Evolutionary conservation across 768 basidiomycete genomes (phyloP).

Genomic region (Kwoniella botswanensis): DNA sequence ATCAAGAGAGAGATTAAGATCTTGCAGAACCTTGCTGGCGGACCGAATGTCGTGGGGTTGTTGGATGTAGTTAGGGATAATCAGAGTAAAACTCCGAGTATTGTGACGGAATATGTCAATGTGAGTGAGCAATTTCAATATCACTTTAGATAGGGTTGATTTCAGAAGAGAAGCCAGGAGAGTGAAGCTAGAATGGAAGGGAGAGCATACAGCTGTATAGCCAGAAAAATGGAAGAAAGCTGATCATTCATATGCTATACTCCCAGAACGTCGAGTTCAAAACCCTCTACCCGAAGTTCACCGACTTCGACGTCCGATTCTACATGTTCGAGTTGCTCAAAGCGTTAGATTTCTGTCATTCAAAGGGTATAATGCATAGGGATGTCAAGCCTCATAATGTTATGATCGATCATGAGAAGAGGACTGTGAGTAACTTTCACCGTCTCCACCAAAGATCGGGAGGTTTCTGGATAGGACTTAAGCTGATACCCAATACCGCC

Average conservation of each 20-base stretch:
- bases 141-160: neutral
- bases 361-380: slow-evolving; percentile 97
- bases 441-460: neutral
- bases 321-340: slow-evolving; percentile 97
- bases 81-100: slow-evolving; percentile 89
- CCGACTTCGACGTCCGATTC: slow-evolving; percentile 91
- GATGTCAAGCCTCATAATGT: slow-evolving; percentile 99
- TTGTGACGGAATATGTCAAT: slow-evolving; percentile 97
- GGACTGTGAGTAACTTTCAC: slow-evolving; percentile 67
- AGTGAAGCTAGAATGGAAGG: neutral
- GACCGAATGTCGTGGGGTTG: slow-evolving; percentile 90
- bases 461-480: too few species aligned
- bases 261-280: slow-evolving; percentile 89
- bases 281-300: slow-evolving; percentile 90
- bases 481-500: too few species aligned
- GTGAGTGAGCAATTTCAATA: slow-evolving; percentile 39
- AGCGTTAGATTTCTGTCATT: slow-evolving; percentile 97
- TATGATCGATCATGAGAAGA: slow-evolving; percentile 98
- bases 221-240: too few species aligned
- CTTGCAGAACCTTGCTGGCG: slow-evolving; percentile 91
- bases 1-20: slow-evolving; percentile 99
- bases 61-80: slow-evolving; percentile 96
- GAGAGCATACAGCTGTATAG: neutral
- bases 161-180: neutral
- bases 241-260: too few species aligned